Base-by-base conservation (phyloP, 495 filamentous ascomycete species). In the Penicillium taxi region DNA sequence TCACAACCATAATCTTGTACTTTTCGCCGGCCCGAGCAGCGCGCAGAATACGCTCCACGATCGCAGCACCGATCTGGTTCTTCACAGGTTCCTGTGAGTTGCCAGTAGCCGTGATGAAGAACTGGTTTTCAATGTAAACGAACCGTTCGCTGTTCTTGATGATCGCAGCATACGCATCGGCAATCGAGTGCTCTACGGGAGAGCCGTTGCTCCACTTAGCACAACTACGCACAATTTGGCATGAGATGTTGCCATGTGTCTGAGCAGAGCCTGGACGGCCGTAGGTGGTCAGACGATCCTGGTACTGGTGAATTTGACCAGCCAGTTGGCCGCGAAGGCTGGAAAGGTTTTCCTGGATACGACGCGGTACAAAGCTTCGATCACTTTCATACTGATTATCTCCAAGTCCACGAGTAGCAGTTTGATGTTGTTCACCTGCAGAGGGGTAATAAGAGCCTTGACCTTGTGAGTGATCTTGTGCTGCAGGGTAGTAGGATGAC, bases 71-170 rank as follows among this genome's bases (percentile, higher is more conserved):
- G 34, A 96, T 85, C 60, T 81, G 81, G 58, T 96, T 96, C 48
- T 74, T 70, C 9, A 96, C 81, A 0, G 89, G 89, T 35, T 70
- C 74, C 58, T 94, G 89, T 19, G 74, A 58, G 28, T 83, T 72
- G 11, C 70, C 71, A 1, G 87, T 93, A 2, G 88, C 86, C 0
- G 89, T 95, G 64, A 96, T 96, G 68, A 96, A 96, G 71, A 96
- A 96, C 57, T 96, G 89, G 48, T 96, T 96, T 63, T 96, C 89
- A 12, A 96, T 95, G 59, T 95, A 96, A 24, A 96, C 60, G 47
- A 85, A 94, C 56, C 94, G 84, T 55, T 81, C 58, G 26, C 83
- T 86, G 44, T 84, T 81, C 15, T 67, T 71, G 53, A 96, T 95
- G 21, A 82, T 73, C 33, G 85, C 75, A 24, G 82, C 81, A 44